Evolutionary conservation across 2,329 filamentous ascomycete genomes (phyloP).

Genomic region (Fusarium tanahbumbuense): DNA sequence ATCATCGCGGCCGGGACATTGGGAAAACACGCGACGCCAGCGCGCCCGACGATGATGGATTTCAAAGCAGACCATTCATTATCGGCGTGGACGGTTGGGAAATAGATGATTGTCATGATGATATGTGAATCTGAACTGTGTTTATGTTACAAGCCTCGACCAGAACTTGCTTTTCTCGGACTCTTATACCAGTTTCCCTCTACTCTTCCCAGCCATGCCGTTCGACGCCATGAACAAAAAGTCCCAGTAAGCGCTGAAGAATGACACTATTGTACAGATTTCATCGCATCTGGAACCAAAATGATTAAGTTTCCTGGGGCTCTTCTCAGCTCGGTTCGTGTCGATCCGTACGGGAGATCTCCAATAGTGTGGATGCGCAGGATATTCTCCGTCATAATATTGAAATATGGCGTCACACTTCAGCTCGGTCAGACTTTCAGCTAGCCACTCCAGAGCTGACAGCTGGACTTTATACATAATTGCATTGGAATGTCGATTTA

Average conservation of each 20-base stretch:
- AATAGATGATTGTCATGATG: background rate
- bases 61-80: background rate
- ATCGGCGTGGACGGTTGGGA: background rate
- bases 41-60: background rate
- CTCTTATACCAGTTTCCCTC: no score
- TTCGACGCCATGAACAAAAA: background rate
- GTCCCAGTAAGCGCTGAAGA: rapidly evolving
- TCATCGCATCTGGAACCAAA: background rate
- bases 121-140: no score
- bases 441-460: background rate
- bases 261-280: no score
- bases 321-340: background rate
- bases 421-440: background rate
- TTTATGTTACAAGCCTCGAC: no score
- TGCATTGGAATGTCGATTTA: background rate
- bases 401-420: background rate
- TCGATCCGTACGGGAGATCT: background rate
- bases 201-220: rapidly evolving
- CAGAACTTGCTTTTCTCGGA: no score
- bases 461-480: background rate
- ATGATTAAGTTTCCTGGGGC: background rate
- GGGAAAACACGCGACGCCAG: background rate
- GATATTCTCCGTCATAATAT: background rate
- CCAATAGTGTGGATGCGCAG: no score
- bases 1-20: background rate